These are phyloP conservation scores for Chrysoporthe cubensis DNA, from an alignment of 2,329 filamentous ascomycete species.

Conservation along the genomic window DNA sequence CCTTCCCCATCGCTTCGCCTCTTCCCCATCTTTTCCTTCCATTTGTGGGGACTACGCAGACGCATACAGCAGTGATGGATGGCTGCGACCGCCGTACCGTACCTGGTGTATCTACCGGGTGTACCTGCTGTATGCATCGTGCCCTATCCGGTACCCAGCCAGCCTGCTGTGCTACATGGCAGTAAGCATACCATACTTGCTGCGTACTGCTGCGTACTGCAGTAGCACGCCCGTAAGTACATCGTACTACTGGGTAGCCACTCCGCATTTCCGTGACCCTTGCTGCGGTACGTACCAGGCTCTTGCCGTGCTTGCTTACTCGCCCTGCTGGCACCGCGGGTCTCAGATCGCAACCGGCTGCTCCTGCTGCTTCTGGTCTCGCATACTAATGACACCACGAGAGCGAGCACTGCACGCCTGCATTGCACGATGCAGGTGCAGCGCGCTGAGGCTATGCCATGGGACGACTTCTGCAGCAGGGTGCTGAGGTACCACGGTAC, in stretches of 20 bases:
- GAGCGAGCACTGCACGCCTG: no score
- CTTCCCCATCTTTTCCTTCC: conserved; percentile 24
- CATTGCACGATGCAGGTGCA: no score
- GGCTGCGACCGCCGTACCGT: background rate
- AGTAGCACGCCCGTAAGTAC: background rate
- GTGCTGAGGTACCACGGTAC: background rate
- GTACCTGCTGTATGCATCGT: conserved; percentile 1
- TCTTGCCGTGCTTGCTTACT: background rate
- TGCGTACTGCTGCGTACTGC: no score
- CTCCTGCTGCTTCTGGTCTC: conserved; percentile 9
- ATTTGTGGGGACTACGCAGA: background rate
- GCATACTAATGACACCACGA: background rate
- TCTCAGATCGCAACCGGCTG: background rate
- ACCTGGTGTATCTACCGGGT: background rate
- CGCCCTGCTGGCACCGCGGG: background rate
- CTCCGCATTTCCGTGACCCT: background rate
- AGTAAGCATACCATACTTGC: background rate
- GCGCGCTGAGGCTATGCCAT: no score
- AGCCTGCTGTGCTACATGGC: background rate
- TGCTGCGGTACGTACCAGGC: background rate
- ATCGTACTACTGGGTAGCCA: background rate
- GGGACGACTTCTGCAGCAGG: no score
- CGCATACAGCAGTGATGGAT: no score
- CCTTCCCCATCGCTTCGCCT: conserved; percentile 6
- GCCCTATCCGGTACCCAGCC: background rate